phyloP scores from a whole-genome alignment of 2,329 filamentous ascomycete species.

The Talaromyces sp. region DNA sequence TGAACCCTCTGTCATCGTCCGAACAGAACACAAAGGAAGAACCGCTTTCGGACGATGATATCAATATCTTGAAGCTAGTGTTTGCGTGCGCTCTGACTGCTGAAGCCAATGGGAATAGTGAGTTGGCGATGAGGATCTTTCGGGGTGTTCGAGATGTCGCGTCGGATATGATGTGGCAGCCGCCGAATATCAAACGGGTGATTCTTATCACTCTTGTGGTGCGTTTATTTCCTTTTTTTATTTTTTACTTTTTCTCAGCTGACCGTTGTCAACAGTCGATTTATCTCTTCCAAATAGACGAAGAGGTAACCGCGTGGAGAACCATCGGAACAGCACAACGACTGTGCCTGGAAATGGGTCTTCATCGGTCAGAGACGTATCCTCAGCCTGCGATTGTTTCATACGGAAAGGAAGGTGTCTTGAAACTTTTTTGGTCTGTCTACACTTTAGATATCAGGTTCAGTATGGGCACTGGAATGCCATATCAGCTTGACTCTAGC shows the following conservation, averaged over 20 bases:
- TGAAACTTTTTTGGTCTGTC: constrained; percentile 78
- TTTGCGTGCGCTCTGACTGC: constrained; percentile 71
- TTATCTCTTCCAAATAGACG: constrained; percentile 79
- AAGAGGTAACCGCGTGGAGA: constrained; percentile 81
- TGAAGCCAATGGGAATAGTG: constrained; percentile 72
- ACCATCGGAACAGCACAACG: constrained; percentile 80
- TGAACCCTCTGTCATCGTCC: constrained; percentile 17
- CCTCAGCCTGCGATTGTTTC: constrained; percentile 59
- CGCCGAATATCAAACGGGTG: constrained; percentile 54
- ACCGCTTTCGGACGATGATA: constrained; percentile 41
- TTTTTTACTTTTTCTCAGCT: too few species aligned
- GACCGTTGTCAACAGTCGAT: constrained; percentile 48
- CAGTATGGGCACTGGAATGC: constrained; percentile 82
- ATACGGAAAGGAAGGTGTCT: constrained; percentile 61
- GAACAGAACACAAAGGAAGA: not conserved
- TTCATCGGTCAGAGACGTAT: constrained; percentile 73
- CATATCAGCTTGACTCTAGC: constrained; percentile 74
- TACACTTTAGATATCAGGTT: constrained; percentile 83
- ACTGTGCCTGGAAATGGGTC: constrained; percentile 70
- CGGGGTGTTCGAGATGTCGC: constrained; percentile 67
- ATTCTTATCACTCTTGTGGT: constrained; percentile 51
- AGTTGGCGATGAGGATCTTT: constrained; percentile 67
- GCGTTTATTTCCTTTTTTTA: constrained; percentile 13
- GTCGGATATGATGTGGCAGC: constrained; percentile 58
- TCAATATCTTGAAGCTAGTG: constrained; percentile 73